phyloP scores from a whole-genome alignment of 345 rosid genomes.

The Microcos paniculata region DNA sequence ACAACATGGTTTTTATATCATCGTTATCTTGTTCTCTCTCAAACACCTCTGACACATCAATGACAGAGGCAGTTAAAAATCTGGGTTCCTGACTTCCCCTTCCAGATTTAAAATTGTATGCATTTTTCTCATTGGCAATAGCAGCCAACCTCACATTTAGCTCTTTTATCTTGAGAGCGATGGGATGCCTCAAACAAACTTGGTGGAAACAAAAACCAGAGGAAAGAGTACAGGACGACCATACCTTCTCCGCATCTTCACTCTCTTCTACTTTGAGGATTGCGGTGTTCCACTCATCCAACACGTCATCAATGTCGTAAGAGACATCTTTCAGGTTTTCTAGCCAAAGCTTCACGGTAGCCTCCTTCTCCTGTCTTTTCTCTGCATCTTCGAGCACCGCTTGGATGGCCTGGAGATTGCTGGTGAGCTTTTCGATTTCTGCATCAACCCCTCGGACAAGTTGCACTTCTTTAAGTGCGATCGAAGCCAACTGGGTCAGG shows the following conservation, averaged over 20 bases:
- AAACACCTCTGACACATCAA: background rate
- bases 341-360: background rate
- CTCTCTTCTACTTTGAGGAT: background rate
- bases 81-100: background rate
- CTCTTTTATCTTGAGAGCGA: background rate
- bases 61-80: background rate
- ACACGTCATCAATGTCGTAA: conserved; percentile 4
- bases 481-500: background rate
- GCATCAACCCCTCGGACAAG: background rate
- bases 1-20: background rate
- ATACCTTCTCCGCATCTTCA: background rate
- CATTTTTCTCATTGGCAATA: background rate
- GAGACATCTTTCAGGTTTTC: background rate
- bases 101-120: background rate
- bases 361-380: background rate
- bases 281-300: conserved; percentile 15
- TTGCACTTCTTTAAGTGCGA: background rate
- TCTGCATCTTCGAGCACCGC: conserved; percentile 14
- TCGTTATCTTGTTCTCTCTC: background rate
- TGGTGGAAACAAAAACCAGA: background rate
- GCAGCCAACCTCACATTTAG: background rate
- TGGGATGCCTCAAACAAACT: background rate
- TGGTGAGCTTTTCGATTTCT: background rate
- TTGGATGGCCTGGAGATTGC: background rate
- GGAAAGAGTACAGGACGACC: background rate